Evolutionary conservation across 1,139 yeast genomes (phyloP).

Genomic region (Geotrichum cucujoidarum): DNA sequence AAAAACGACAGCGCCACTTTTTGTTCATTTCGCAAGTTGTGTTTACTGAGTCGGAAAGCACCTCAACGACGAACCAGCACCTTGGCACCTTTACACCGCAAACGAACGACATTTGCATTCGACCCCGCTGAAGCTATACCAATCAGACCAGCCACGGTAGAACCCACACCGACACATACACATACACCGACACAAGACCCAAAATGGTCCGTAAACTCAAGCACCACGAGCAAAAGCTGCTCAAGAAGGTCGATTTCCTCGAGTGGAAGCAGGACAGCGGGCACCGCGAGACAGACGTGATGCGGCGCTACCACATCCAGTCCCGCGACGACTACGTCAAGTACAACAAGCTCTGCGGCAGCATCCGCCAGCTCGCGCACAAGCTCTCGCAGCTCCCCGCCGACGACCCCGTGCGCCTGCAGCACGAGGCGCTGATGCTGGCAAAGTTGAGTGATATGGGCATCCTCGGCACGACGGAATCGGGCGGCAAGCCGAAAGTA

Average conservation of each 20-base stretch:
- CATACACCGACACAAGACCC: constrained; percentile 20
- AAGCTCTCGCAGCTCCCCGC: constrained; percentile 80
- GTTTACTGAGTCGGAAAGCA: too few species aligned
- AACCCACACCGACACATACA: too few species aligned
- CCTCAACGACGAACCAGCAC: too few species aligned
- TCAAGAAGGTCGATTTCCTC: constrained; percentile 92
- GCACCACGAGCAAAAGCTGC: constrained; percentile 90
- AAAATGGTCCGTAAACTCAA: constrained; percentile 85
- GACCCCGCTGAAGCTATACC: too few species aligned
- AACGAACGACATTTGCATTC: too few species aligned
- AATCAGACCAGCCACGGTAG: too few species aligned
- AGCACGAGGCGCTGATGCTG: constrained; percentile 79
- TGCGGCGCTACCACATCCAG: constrained; percentile 89
- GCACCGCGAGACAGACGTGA: constrained; percentile 91
- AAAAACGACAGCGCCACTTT: too few species aligned
- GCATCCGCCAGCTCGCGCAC: constrained; percentile 78
- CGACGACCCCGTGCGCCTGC: constrained; percentile 74
- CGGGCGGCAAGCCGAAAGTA: constrained; percentile 69
- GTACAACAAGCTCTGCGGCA: constrained; percentile 89
- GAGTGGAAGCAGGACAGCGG: constrained; percentile 97
- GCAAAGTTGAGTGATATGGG: constrained; percentile 91
- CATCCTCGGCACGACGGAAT: constrained; percentile 42
- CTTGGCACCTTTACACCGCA: too few species aligned
- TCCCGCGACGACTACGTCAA: constrained; percentile 94
- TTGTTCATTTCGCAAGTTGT: too few species aligned